Evolutionary conservation across 768 basidiomycete species (phyloP).

Genomic region (Suillus paluster): DNA sequence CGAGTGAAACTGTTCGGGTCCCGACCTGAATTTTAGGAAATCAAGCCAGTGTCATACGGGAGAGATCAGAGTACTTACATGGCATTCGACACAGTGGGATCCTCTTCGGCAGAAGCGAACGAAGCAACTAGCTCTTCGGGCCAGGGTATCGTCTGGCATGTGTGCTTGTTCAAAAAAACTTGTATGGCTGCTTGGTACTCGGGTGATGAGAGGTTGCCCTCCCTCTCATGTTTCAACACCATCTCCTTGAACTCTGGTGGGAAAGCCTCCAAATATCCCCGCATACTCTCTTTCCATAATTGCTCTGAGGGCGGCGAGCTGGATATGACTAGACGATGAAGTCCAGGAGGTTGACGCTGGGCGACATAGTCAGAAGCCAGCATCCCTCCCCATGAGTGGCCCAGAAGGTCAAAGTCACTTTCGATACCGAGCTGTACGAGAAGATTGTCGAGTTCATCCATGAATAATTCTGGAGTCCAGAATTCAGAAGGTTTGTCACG

Average conservation of each 20-base stretch:
- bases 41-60: too few relatives aligned
- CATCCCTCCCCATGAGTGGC: constrained; percentile 66
- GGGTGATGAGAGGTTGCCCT: constrained; percentile 34
- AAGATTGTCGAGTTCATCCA: constrained; percentile 57
- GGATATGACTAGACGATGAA: constrained; percentile 40
- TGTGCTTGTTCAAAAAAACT: constrained; percentile 38
- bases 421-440: constrained; percentile 45
- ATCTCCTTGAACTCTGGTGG: constrained; percentile 30
- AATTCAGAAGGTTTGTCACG: constrained; percentile 41
- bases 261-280: constrained; percentile 28
- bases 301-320: constrained; percentile 37
- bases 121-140: constrained; percentile 37
- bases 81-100: constrained; percentile 37
- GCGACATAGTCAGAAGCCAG: constrained; percentile 47
- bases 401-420: constrained; percentile 48
- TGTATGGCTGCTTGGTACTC: constrained; percentile 39
- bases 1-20: constrained; percentile 41
- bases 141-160: constrained; percentile 37
- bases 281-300: constrained; percentile 31
- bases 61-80: constrained; percentile 31
- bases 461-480: constrained; percentile 54
- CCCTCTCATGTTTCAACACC: constrained; percentile 36
- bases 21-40: constrained; percentile 12
- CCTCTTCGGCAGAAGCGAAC: constrained; percentile 26
- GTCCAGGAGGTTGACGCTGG: constrained; percentile 41